Evolutionary conservation across 2,329 filamentous ascomycete genomes (phyloP), one percentile per base, ranked within the genome.

Genomic region (Apiospora kogelbergensis): DNA sequence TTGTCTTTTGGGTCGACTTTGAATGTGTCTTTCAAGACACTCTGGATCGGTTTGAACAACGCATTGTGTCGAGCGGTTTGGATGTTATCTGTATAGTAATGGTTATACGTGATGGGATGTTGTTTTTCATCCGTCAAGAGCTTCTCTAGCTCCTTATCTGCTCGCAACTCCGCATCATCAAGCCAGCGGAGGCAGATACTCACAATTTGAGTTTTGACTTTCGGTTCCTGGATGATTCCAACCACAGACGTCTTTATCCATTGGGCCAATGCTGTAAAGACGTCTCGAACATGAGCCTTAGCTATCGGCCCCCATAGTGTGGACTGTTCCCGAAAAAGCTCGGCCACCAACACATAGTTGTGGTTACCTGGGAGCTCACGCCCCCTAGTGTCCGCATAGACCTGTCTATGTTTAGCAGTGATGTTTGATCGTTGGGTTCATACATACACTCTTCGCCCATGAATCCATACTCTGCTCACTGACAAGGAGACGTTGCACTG

Each of bases 311-410:
- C 68, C 78, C 78, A 80, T 53, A 75, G 73, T 6, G 72, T 71
- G 15, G 74, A 78, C 41, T 78, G 76, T 44, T 76, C 74, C 63
- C 74, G 73, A 65, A 80, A 81, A 17, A 81, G 71, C 66, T 81
- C 79, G 9, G 76, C 73, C 24, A 80, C 69, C 11, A 81, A 71
- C 2, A 78, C 72, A 13, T 79, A 74, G 70, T 80, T 80, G 71
- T 78, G 77, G 30, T 74, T 76, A 3, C 79, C 79, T 20, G 74
- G 73, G 10, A 80, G 71, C 67, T 81, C 78, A 68, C 63, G 78
- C 70, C 80, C 68, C 41, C 70, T 37, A 48, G 73, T 67, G 60
- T 69, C 53, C 20, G 60, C 13, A 57, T 71, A 73, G 33, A 67
- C 68, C 73, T 74, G 42, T 22, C 41, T 30, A 13, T 22, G 48